Base-by-base conservation (phyloP, 2,329 filamentous ascomycete species). In the Gliomastix tumulicola region DNA sequence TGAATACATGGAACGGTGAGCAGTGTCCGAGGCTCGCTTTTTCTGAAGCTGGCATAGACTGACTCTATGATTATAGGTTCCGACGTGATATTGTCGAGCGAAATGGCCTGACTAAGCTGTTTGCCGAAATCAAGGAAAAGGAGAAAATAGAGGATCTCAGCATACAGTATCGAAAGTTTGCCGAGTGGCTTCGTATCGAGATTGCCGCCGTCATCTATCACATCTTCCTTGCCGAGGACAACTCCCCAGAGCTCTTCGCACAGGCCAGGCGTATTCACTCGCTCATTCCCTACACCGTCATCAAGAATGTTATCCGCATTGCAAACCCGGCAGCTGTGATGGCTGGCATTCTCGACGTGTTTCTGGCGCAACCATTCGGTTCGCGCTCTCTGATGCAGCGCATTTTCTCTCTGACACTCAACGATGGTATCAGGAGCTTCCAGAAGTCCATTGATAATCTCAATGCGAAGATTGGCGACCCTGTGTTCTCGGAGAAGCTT, bases 271-370 rank as follows among this genome's bases (percentile, higher is more conserved):
- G 86, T 42, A 96, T 97, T 36, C 92, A 98, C 56, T 95, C 89
- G 1, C 74, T 97, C 38, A 84, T 98, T 31, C 92, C 92, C 0
- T 98, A 98, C 55, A 84, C 82, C 1, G 69, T 96, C 34, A 71
- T 98, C 56, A 98, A 98, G 67, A 96, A 97, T 54, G 88, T 95
- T 32, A 97, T 98, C 51, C 81, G 90, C 39, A 88, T 97, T 48
- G 88, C 92, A 17, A 98, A 98, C 49, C 92, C 92, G 3, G 90
- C 90, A 1, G 88, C 88, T 6, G 92, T 98, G 45, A 97, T 98
- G 90, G 86, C 84, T n/a, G 84, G 84, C 16, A 82, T 97, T 31
- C 72, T 98, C 17, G 92, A 98, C 56, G 75, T 98, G 32, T 98
- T 98, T 67, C 73, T 97, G 41, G 90, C 92, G 7, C 92, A 97